Base-by-base conservation (phyloP, 371 early-diverging fungal species). In the Mucor racemosus region DNA sequence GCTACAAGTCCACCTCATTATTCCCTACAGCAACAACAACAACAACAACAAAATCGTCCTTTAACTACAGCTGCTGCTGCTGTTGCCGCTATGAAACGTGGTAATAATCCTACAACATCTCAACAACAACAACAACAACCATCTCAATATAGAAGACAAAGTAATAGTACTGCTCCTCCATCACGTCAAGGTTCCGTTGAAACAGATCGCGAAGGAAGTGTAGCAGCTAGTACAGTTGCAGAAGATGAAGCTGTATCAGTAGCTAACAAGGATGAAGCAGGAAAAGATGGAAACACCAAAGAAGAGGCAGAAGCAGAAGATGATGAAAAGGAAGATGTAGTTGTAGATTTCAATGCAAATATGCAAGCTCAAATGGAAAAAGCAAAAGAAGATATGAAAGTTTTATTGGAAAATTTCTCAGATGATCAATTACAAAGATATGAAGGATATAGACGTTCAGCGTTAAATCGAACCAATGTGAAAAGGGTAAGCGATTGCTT, bases 381-480 rank as follows among this genome's bases (percentile, higher is more conserved):
- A 36, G 71, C 74, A 31, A 82, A 82, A 40, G 80, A 82, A 54
- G 83, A 82, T 38, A 82, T 82, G 83, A 82, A 78, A 72, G 80
- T 89, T 11, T 67, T 96, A n/a, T 74, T 95, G 39, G 92, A 94
- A 48, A 85, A 89, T 35, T 92, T 99, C 68, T 82, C 88, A 3
- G 89, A 88, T 0, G 95, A 95, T 26, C 94, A 96, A 69, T 73
- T 92, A 50, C 89, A 90, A 61, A 81, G 98, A 44, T 98, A 97
- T 74, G 97, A 95, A 76, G 94, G 87, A 5, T 99, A 94, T 75
- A 84, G 97, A 59, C 82, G 95, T 54, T 88, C 96, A 0, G 91
- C 91, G 8, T 87, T 99, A 39, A 92, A 94, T 66, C 91, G 95
- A 69, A 86, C 88, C 5, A 89, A 90, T 6, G 88, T 97, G 34